Base-by-base conservation (phyloP, 768 basidiomycete species). In the Rhizopogon vesiculosus region DNA sequence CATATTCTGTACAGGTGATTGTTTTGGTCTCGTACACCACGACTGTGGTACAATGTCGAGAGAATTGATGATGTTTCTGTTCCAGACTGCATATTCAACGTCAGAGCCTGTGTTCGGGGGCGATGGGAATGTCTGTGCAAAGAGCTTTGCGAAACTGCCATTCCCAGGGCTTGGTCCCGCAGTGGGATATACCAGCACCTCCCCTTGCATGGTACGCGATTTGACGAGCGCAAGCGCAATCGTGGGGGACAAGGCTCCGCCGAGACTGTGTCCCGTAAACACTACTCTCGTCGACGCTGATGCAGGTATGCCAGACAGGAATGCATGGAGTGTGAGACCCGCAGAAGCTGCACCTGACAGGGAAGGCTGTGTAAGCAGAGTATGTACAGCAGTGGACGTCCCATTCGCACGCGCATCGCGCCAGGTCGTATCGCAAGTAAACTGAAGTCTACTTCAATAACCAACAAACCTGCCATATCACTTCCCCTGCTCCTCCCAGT, bases 61-160 rank as follows among this genome's bases (percentile, higher is more conserved):
- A 13, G 44, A 46, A 43, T 64, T 64, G 42, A 64, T 55, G 19
- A 63, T 53, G 45, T 64, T 64, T 7, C 31, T 45, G 44, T 64
- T 63, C 62, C 63, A 64, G 1, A 51, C 55, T 10, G 58, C 19
- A 41, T 64, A 59, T 0, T 6, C 3, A 3, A 40, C 33, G 2
- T 12, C 10, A 5, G 4, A 16, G 15, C 13, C 5, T 25, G 40
- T 53, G 25, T 40, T 45, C 10, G 10, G 4, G 16, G 44, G 18
- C 19, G 18, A 0, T 1, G 56, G 59, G 43, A 61, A 55, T 1
- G 46, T 51, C 10, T 10, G 0, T 10, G 16, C 2, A 16, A 64
- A 64, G 43, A 58, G 55, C 1, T 58, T 18, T 5, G 38, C 29
- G 28, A 61, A 57, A 1, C 18, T 43, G 15, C 3, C 2, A 45